Base-by-base conservation (phyloP, 1,139 yeast genomes). In the Schizosaccharomyces versatilis region DNA sequence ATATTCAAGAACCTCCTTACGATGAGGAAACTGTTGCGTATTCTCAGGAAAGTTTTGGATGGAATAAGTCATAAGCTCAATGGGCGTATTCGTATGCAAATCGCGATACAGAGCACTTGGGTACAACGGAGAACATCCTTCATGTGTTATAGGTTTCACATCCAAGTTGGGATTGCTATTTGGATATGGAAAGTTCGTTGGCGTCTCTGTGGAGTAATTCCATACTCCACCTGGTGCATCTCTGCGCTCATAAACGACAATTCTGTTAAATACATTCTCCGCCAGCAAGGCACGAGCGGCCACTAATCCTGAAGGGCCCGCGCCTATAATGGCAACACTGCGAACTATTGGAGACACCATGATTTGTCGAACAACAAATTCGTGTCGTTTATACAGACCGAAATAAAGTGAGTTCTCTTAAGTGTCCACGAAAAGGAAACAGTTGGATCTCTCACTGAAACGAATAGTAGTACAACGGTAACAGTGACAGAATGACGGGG, bases 221-320 rank as follows among this genome's bases (percentile, higher is more conserved):
- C 81, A 76, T 47, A 78, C 62, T 1, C 82, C 80, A 14, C 81
- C 80, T 54, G 71, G 66, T 44, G 63, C 63, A 7, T 69, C 60
- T 58, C 79, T 69, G 60, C 74, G 72, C 61, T 78, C 83, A 60
- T 72, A 77, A 1, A 73, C 73, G 55, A 70, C 71, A 58, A 78
- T 68, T 52, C 64, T 65, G 36, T 68, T 66, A 59, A 77, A 76
- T 10, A 65, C 62, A 3, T 36, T 49, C 44, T 76, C 80, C 9
- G 69, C 70, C 3, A 72, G 57, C 19, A 79, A 67, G 0, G 82
- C 78, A 59, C 75, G 75, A 9, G 80, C 71, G 7, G 76, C 65
- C 1, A 77, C 80, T 6, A 79, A 71, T 5, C 85, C 86, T 54
- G 78, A 72, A 0, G 86, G 84, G 0, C 88, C 88, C 7, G 77